Conservation (phyloP, 495 filamentous ascomycete species). For the Hypoxylon fragiforme region DNA sequence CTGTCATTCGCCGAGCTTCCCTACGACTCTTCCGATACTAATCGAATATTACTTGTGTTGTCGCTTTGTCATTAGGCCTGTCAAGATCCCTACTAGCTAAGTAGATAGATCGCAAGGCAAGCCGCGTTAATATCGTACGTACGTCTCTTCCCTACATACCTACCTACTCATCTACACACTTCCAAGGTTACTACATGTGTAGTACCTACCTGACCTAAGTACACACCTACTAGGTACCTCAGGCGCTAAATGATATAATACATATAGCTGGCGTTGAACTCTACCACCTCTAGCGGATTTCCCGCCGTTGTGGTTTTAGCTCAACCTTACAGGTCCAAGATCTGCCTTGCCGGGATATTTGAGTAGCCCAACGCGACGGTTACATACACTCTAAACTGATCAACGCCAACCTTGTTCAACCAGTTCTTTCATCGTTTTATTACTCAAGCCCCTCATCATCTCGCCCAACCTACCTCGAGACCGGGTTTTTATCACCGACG, state of each 20-base stretch:
- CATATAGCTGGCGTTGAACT: no score
- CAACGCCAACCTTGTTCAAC: slow-evolving; percentile 9
- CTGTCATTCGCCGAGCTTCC: no score
- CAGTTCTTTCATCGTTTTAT: slow-evolving; percentile 10
- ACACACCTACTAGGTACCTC: no score
- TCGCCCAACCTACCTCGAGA: no score
- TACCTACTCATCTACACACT: no score
- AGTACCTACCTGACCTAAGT: no score
- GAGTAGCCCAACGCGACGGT: slow-evolving; percentile 7
- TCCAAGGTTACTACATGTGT: background rate
- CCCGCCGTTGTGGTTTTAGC: background rate
- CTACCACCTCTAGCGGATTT: slow-evolving; percentile 9
- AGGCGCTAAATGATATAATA: slow-evolving; percentile 14
- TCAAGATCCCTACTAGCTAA: no score
- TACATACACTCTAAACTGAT: slow-evolving; percentile 18
- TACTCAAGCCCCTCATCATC: background rate
- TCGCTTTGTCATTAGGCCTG: no score
- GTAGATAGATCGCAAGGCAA: no score
- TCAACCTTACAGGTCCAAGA: slow-evolving; percentile 14
- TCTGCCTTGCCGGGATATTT: slow-evolving; percentile 21
- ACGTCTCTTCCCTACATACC: no score
- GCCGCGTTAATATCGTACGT: no score
- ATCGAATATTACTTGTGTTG: background rate
- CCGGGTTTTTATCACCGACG: no score
- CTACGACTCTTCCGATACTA: background rate